A percentile compares a stretch with the other conserved stretches of the same genome.
phyloP scores from a whole-genome alignment of 179 eudicot genomes.

The Spinacia oleracea region DNA sequence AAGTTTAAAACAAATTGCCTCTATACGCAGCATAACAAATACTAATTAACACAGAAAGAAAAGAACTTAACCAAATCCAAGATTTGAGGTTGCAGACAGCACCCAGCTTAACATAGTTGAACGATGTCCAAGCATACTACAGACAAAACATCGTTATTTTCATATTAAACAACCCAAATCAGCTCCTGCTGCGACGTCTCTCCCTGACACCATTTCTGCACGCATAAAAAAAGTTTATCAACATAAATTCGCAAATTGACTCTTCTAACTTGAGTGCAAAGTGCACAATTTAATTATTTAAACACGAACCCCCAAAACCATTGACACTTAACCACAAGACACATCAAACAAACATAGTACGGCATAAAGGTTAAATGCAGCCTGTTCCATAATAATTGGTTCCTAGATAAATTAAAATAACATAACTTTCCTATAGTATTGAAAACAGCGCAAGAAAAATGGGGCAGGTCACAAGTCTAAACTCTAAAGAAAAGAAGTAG shows the following conservation, averaged over 20 bases:
- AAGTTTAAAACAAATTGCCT: constrained; percentile 30
- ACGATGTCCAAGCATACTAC: constrained; percentile 48
- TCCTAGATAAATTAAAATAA: too few species aligned
- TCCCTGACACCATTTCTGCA: constrained; percentile 82
- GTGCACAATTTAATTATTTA: neutral
- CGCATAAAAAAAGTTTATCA: neutral
- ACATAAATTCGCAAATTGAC: neutral
- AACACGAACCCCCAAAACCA: neutral
- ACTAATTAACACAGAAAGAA: constrained; percentile 45
- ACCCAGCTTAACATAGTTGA: constrained; percentile 45
- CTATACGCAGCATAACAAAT: constrained; percentile 38
- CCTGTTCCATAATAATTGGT: too few species aligned
- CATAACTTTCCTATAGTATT: too few species aligned
- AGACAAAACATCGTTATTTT: constrained; percentile 33
- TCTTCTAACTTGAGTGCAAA: neutral
- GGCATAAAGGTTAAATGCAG: neutral
- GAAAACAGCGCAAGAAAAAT: too few species aligned
- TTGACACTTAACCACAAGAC: neutral
- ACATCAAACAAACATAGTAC: neutral
- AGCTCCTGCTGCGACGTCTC: constrained; percentile 92
- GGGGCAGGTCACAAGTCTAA: neutral
- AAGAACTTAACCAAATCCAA: constrained; percentile 77
- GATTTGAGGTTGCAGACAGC: constrained; percentile 51
- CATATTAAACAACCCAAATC: constrained; percentile 29
- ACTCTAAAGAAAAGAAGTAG: neutral